These are phyloP conservation scores for Candida manassasensis DNA, from an alignment of 805 yeast genomes.

Conservation along the genomic window DNA sequence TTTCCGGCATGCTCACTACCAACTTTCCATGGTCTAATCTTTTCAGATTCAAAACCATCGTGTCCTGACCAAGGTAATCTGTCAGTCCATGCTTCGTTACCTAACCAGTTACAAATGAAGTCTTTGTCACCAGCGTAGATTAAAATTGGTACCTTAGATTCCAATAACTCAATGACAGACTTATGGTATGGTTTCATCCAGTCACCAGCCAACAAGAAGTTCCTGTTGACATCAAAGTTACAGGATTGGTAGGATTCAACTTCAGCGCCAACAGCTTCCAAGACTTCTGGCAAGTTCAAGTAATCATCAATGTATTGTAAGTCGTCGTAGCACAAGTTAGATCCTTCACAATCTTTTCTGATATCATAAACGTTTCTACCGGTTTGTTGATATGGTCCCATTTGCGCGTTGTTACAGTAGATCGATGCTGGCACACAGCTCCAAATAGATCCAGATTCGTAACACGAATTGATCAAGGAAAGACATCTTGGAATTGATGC, in stretches of 20 bases:
- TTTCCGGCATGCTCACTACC: slow-evolving; percentile 53
- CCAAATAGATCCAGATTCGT: slow-evolving; percentile 67
- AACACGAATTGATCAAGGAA: slow-evolving; percentile 71
- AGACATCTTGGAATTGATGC: slow-evolving; percentile 69
- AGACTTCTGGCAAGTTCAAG: slow-evolving; percentile 73
- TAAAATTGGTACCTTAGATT: slow-evolving; percentile 69
- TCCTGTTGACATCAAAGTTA: slow-evolving; percentile 70
- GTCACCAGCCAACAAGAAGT: slow-evolving; percentile 84
- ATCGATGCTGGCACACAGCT: slow-evolving; percentile 87
- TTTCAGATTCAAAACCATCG: slow-evolving; percentile 40
- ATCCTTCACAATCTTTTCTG: slow-evolving; percentile 69
- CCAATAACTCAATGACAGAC: slow-evolving; percentile 60
- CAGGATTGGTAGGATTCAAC: slow-evolving; percentile 74
- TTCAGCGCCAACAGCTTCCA: slow-evolving; percentile 84
- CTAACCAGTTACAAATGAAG: slow-evolving; percentile 89
- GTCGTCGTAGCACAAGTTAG: slow-evolving; percentile 71
- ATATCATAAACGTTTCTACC: slow-evolving; percentile 92
- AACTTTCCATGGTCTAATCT: slow-evolving; percentile 40
- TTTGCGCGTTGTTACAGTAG: slow-evolving; percentile 81
- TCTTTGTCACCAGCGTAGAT: slow-evolving; percentile 95
- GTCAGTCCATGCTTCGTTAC: slow-evolving; percentile 80
- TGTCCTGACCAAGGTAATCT: slow-evolving; percentile 60
- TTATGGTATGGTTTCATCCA: slow-evolving; percentile 77
- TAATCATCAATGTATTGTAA: slow-evolving; percentile 70
- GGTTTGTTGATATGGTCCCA: slow-evolving; percentile 77